Conservation (phyloP, 345 rosid genomes). For the Eucalyptus sideroxylon region DNA sequence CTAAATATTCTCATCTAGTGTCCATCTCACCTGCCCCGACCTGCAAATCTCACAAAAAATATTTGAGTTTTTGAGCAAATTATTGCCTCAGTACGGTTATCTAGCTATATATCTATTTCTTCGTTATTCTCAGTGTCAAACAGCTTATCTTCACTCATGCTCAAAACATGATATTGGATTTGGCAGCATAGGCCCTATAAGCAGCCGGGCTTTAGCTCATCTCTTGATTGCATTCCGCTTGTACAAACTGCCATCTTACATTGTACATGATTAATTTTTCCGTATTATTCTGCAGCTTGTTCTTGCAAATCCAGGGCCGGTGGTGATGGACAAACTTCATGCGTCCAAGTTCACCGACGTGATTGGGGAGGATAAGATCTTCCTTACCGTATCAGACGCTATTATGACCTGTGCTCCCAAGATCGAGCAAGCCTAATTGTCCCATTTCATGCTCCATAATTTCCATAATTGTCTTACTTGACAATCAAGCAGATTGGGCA, state of each 20-base stretch:
- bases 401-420: constrained; percentile 23
- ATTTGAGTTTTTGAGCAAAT: neutral
- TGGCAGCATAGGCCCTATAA: neutral
- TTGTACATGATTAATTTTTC: neutral
- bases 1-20: neutral
- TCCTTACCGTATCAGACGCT: constrained; percentile 67
- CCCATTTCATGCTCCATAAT: neutral
- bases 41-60: neutral
- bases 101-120: neutral
- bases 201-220: neutral
- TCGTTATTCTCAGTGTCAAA: neutral
- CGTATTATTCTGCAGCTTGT: constrained; percentile 28
- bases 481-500: neutral
- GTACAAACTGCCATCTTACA: neutral
- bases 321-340: constrained; percentile 60
- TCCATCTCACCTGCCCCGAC: neutral
- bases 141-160: neutral
- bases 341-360: constrained; percentile 27
- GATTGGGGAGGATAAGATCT: constrained; percentile 58
- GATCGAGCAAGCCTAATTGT: neutral
- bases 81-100: neutral
- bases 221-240: neutral
- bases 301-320: constrained; percentile 67
- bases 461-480: neutral
- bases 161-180: neutral